Evolutionary conservation across 2,329 filamentous ascomycete genomes (phyloP).

Genomic region (Sphaerulina populicola): DNA sequence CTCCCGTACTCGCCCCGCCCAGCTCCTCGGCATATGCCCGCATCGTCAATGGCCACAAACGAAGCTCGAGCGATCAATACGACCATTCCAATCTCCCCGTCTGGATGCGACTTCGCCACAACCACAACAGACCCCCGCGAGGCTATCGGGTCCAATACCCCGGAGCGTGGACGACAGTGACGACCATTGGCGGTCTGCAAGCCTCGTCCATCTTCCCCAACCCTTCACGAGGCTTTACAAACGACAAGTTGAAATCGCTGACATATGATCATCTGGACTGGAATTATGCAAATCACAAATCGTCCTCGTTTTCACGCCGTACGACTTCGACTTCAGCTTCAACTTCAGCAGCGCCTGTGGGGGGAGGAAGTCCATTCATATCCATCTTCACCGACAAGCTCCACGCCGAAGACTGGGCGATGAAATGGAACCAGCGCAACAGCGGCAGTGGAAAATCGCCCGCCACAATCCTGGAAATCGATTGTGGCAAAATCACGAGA

Average conservation of each 20-base stretch:
- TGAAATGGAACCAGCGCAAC: constrained; percentile 9
- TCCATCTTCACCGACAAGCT: constrained; percentile 10
- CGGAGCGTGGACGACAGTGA: constrained; percentile 9
- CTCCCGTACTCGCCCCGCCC: neutral
- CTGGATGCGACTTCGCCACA: constrained; percentile 14
- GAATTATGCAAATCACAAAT: neutral
- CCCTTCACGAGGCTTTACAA: constrained; percentile 8
- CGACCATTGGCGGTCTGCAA: constrained; percentile 9
- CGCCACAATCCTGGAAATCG: constrained; percentile 1
- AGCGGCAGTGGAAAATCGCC: neutral
- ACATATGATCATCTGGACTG: constrained; percentile 12
- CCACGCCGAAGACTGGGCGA: constrained; percentile 10
- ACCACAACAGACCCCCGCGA: constrained; percentile 4
- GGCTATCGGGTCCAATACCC: constrained; percentile 12
- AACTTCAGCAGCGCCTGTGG: too few relatives aligned
- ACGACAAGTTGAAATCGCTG: constrained; percentile 9
- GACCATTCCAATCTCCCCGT: constrained; percentile 5
- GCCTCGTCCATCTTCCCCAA: constrained; percentile 10
- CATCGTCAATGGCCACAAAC: neutral
- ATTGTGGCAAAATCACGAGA: constrained; percentile 12
- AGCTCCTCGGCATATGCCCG: neutral
- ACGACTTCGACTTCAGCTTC: too few relatives aligned
- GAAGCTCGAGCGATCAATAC: constrained; percentile 5
- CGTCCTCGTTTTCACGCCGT: too few relatives aligned
- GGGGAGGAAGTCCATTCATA: constrained; percentile 6